Conservation (phyloP, 257 asterid genomes). For the Przewalskia tangutica region DNA sequence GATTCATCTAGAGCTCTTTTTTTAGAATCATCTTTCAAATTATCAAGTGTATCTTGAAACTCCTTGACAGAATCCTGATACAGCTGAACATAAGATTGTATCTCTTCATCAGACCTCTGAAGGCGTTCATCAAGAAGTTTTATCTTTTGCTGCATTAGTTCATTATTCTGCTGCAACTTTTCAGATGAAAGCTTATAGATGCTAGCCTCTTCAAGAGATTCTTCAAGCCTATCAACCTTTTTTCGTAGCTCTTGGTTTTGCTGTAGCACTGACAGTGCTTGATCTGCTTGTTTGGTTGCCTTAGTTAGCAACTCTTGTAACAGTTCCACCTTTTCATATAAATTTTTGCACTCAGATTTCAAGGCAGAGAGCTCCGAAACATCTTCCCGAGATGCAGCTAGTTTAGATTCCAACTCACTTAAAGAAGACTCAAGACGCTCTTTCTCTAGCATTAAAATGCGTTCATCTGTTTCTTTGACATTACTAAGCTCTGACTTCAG, state of each 20-base stretch:
- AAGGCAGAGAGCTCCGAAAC: slow-evolving; percentile 48
- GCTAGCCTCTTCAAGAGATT: slow-evolving; percentile 70
- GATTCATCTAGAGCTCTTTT: slow-evolving; percentile 32
- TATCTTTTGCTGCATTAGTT: slow-evolving; percentile 72
- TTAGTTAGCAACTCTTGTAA: slow-evolving; percentile 54
- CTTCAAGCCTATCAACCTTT: slow-evolving; percentile 77
- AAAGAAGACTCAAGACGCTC: slow-evolving; percentile 66
- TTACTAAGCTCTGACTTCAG: slow-evolving; percentile 48
- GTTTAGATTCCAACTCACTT: slow-evolving; percentile 53
- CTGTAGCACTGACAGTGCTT: slow-evolving; percentile 59
- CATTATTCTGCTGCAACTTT: slow-evolving; percentile 64
- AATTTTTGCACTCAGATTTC: slow-evolving; percentile 54
- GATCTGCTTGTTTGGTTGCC: slow-evolving; percentile 72
- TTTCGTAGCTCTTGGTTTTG: slow-evolving; percentile 82
- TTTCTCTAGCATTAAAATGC: slow-evolving; percentile 55
- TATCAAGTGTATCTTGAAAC: slow-evolving; percentile 67
- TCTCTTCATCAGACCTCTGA: slow-evolving; percentile 80
- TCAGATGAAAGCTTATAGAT: slow-evolving; percentile 65
- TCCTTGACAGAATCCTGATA: slow-evolving; percentile 86
- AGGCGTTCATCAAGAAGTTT: slow-evolving; percentile 74
- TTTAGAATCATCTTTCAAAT: slow-evolving; percentile 60
- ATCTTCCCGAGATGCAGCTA: slow-evolving; percentile 65
- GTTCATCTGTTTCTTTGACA: slow-evolving; percentile 56
- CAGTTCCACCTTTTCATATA: slow-evolving; percentile 64
- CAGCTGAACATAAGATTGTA: slow-evolving; percentile 52